A percentile compares a stretch with the other conserved stretches of the same genome.
phyloP scores from a whole-genome alignment of 129 eudicot species.

The Kitagawia praeruptora region DNA sequence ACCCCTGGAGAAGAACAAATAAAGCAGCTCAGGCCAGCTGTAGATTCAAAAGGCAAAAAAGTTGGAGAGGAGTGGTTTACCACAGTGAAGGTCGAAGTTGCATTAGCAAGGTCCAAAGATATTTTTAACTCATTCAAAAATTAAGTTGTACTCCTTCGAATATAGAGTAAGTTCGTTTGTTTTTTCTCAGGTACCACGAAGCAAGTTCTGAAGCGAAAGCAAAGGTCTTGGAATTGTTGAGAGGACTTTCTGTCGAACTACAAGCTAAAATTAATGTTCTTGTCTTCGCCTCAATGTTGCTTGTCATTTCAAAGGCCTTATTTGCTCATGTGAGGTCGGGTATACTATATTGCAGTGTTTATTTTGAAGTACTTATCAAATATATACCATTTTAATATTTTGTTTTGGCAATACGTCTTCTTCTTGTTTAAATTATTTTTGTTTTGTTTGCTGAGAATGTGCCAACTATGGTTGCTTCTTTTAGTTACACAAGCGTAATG shows the following conservation, averaged over 20 bases:
- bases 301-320: constrained; percentile 83
- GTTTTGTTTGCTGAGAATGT: neutral
- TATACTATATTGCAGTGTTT: neutral
- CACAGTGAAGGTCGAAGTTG: constrained; percentile 77
- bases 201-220: constrained; percentile 77
- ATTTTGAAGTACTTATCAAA: neutral
- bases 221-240: constrained; percentile 62
- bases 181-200: constrained; percentile 65
- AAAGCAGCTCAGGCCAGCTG: constrained; percentile 64
- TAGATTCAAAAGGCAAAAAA: constrained; percentile 88
- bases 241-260: constrained; percentile 73
- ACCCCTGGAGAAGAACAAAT: constrained; percentile 90
- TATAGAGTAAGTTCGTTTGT: constrained; percentile 4
- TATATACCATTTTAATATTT: neutral
- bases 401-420: neutral
- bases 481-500: neutral
- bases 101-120: constrained; percentile 56
- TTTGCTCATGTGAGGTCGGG: constrained; percentile 82
- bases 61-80: constrained; percentile 99
- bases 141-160: neutral
- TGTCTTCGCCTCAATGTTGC: constrained; percentile 86
- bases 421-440: neutral
- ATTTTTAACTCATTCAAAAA: neutral
- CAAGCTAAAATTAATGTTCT: constrained; percentile 65
- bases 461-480: neutral